A percentile compares a stretch with the other conserved stretches of the same genome.
phyloP scores from a whole-genome alignment of 1,284 basidiomycete genomes.

The Ganoderma lingzhi region DNA sequence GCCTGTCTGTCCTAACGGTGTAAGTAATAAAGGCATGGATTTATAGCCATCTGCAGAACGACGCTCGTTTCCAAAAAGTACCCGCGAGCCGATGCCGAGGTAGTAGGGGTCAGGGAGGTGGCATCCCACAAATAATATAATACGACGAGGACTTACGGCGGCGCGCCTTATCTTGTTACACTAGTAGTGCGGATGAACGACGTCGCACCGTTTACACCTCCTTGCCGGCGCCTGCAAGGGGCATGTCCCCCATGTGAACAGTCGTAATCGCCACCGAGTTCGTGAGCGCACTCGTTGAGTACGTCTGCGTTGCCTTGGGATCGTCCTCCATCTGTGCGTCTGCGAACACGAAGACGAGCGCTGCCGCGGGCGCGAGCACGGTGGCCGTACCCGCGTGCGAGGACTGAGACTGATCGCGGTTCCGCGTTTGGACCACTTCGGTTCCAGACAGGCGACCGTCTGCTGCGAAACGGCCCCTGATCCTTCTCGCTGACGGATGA shows the following conservation, averaged over 20 bases:
- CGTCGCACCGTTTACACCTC: constrained; percentile 35
- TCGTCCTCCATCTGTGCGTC: constrained; percentile 45
- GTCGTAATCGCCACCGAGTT: constrained; percentile 37
- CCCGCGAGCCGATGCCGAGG: too few relatives aligned
- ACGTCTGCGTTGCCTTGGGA: constrained; percentile 46
- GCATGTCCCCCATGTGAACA: constrained; percentile 38
- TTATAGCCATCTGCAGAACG: too few relatives aligned
- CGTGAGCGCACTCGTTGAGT: constrained; percentile 46
- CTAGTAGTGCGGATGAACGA: too few relatives aligned
- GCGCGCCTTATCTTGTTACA: too few relatives aligned
- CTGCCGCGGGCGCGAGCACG: constrained; percentile 61
- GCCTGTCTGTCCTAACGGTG: too few relatives aligned
- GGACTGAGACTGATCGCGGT: constrained; percentile 45
- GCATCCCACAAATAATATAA: too few relatives aligned
- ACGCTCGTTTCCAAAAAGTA: too few relatives aligned
- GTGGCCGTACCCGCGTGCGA: constrained; percentile 53
- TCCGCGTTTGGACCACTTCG: constrained; percentile 48
- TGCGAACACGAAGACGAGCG: constrained; percentile 59
- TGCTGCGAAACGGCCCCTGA: constrained; percentile 65
- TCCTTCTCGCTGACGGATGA: constrained; percentile 65
- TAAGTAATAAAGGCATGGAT: too few relatives aligned
- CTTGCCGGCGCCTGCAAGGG: constrained; percentile 44
- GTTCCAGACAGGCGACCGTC: constrained; percentile 56
- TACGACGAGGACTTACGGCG: too few relatives aligned
- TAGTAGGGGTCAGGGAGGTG: too few relatives aligned